Base-by-base conservation (phyloP, 225 moss, liverwort and hornwort genomes). In the Pleurozium schreberi region DNA sequence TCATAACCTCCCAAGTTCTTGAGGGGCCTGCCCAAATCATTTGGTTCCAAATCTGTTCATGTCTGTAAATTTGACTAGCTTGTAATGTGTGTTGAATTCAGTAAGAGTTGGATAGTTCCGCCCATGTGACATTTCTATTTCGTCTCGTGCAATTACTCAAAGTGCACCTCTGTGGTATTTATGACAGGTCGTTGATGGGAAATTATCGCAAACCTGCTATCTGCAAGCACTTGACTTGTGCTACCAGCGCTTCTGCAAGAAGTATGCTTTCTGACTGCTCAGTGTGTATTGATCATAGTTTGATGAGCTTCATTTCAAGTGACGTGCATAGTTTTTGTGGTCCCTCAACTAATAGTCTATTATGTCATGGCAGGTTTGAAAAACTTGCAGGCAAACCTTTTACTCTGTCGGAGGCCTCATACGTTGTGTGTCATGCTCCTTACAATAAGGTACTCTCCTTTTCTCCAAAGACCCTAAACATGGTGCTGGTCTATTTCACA, bases 151-250 rank as follows among this genome's bases (percentile, higher is more conserved):
- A 83, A 60, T 67, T 36, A 42, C 67, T 36, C 59, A 42, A 73
- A 63, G 40, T 68, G 74, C n/a, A 68, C 57, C 10, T 71, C 90
- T 84, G 14, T 75, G 59, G 76, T 88, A 28, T 40, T 84, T 88
- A 14, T 75, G 67, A 65, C 91, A 97, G 97, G 95, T 99, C 64
- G 98, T 99, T 23, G 98, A 99, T 91, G 97, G 98, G 69, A 99
- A 94, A 89, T 92, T 99, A 50, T 95, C 98, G 17, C 96, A 97
- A 88, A 90, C 95, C 68, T 99, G 96, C 91, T 99, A 96, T 75
- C 83, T 99, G 92, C 94, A 94, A 95, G 98, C 98, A 64, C 85
- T 99, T 19, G 98, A 99, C 91, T 89, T 96, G 65, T 97, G 96
- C 93, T 99, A 99, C 91, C 92, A 94, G 82, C 95, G 96, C 34